Base-by-base conservation (phyloP, 768 basidiomycete genomes). In the Mrakia blollopis region DNA sequence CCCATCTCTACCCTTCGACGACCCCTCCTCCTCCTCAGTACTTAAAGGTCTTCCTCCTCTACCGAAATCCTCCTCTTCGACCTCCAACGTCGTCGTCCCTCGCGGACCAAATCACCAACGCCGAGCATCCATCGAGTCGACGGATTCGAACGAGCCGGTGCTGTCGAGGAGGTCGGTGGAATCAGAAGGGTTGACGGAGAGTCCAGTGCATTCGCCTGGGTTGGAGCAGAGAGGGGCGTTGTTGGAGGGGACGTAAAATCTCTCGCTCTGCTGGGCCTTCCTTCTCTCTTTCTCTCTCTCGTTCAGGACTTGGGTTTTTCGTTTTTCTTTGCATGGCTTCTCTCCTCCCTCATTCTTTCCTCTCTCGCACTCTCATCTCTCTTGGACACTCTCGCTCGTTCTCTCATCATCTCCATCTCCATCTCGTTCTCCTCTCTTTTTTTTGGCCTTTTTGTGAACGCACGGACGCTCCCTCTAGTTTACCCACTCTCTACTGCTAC, bases 61-160 rank as follows among this genome's bases (percentile, higher is more conserved):
- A 5, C 30, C 32, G 39, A 14, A 6, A 1, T 65, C 63, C 18
- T 2, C 5, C 32, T 35, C 63, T 16, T 62, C 61, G 16, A 28
- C n/a, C 32, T 68, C 65, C 10, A 68, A 28, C 30, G 62, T n/a
- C n/a, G n/a, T n/a, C n/a, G n/a, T 68, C n/a, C 63, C 63, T 16
- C 35, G 65, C 11, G 65, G 65, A 39, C 65, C 65, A 16, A 68
- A 68, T 25, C 65, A 68, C 30, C 18, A 13, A 39, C n/a, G n/a
- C n/a, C n/a, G 65, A 14, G 3, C 65, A 25, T 39, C 35, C 25
- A 25, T 68, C 35, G 65, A 68, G 25, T 68, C 65, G 39, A n/a
- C 65, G 35, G 65, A 30, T 13, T 68, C 65, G 3, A 37, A 30
- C 63, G 63, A 35, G 32, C 63, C 63, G 14, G n/a, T n/a, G 18